Base-by-base conservation (phyloP, 129 eudicot genomes). In the Escallonia herrerae region DNA sequence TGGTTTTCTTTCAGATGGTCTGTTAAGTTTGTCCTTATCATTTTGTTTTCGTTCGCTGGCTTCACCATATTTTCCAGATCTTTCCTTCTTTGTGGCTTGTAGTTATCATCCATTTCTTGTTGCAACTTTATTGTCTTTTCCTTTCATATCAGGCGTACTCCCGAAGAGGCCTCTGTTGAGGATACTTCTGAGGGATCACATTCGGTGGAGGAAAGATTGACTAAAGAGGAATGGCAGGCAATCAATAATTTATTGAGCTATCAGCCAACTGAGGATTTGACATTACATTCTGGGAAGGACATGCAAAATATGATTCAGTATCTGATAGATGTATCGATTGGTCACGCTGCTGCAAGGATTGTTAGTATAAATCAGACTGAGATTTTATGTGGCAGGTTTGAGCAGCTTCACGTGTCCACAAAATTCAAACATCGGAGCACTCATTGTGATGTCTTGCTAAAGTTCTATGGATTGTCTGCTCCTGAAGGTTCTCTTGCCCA, bases 401-500 rank as follows among this genome's bases (percentile, higher is more conserved):
- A 89, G 78, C 93, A 89, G 76, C 90, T 94, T 61, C 68, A 80
- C 43, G 86, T 89, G 49, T 86, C 86, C 64, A 72, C 96, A 13
- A 94, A 94, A 82, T 86, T 89, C 52, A 94, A 82, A 67, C 87
- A 94, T 63, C 76, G 84, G 72, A 86, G 93, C 81, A 78, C 81
- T 66, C 84, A 71, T 58, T 94, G 99, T 80, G 97, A 94, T 65
- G 77, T 89, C 64, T 80, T 81, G 9, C 65, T 94, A 73, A 90
- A 79, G 81, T 89, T 81, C 38, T 94, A 94, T 74, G 99, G 99
- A 54, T 72, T 94, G 57, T 94, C 91, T 69, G 63, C 96, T 48
- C 99, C 99, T 53, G 99, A 94, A 80, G 99, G 99, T 59, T 80
- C 93, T 45, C 91, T 94, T 78, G 90, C 87, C 15, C 95, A 94